Conservation (phyloP, 169 alveolate species). For the Cryptosporidium parvum region DNA sequence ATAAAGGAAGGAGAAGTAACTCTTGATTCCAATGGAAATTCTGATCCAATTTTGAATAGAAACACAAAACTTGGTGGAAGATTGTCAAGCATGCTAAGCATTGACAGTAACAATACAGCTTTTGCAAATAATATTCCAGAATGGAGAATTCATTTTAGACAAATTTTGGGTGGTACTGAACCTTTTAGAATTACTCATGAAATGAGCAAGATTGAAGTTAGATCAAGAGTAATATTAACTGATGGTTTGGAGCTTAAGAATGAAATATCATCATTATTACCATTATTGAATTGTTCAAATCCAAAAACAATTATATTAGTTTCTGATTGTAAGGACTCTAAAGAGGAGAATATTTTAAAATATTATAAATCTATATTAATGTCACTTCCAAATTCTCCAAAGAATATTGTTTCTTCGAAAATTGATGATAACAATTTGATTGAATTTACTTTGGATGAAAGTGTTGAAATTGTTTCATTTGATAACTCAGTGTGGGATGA, state of each 20-base stretch:
- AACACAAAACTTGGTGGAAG: not conserved
- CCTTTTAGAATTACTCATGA: conserved; percentile 51
- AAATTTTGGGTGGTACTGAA: conserved; percentile 57
- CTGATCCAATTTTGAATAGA: conserved; percentile 16
- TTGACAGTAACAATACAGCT: conserved; percentile 5
- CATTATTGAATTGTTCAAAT: conserved; percentile 34
- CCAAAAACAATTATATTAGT: conserved; percentile 27
- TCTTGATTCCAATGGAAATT: conserved; percentile 12
- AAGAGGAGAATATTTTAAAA: conserved; percentile 7
- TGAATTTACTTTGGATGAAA: conserved; percentile 4
- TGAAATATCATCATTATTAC: conserved; percentile 42
- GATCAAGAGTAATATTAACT: conserved; percentile 14
- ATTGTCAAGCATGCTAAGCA: not conserved
- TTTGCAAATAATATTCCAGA: conserved; percentile 36
- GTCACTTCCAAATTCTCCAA: conserved; percentile 66
- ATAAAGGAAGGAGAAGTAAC: not conserved
- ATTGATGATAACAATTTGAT: not conserved
- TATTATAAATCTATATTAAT: conserved; percentile 41
- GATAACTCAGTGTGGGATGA: conserved; percentile 60
- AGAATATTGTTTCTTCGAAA: conserved; percentile 21
- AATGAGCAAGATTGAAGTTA: conserved; percentile 30
- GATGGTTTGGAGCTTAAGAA: conserved; percentile 39
- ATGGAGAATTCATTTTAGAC: conserved; percentile 69
- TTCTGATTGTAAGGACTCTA: conserved; percentile 5
- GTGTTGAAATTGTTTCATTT: conserved; percentile 18